Evolutionary conservation across 1,139 yeast genomes (phyloP).

Genomic region (Pichia sp.): DNA sequence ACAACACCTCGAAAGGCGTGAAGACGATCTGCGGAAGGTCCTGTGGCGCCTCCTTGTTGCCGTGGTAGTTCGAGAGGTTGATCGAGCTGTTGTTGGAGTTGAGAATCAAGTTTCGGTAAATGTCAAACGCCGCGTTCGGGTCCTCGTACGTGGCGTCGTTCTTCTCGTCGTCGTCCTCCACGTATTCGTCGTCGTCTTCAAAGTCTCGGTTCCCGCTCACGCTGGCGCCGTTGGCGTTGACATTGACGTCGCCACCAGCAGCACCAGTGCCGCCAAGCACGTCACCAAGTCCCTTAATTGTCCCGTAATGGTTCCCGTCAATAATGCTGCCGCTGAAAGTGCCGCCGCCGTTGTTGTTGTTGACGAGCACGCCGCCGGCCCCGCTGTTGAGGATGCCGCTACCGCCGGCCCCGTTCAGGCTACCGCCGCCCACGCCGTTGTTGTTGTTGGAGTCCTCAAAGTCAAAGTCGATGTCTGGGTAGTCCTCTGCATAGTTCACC

Average conservation of each 20-base stretch:
- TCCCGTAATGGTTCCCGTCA: neutral
- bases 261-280: neutral
- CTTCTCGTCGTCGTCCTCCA: constrained; percentile 43
- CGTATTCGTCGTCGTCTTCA: constrained; percentile 39
- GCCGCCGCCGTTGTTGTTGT: neutral
- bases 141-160: constrained; percentile 24
- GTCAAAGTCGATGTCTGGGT: constrained; percentile 60
- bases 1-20: constrained; percentile 22
- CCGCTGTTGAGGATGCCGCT: neutral
- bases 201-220: neutral
- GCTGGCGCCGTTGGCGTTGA: constrained; percentile 17
- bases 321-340: neutral
- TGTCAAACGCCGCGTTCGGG: constrained; percentile 23
- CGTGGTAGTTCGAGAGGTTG: constrained; percentile 28
- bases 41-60: constrained; percentile 35
- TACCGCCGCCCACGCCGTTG: neutral
- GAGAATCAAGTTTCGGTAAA: constrained; percentile 9
- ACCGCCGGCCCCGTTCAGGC: no score
- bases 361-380: neutral
- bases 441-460: constrained; percentile 32
- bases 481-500: constrained; percentile 81
- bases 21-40: constrained; percentile 30
- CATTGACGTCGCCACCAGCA: constrained; percentile 31
- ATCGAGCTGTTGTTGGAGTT: constrained; percentile 15
- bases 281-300: neutral